Conservation (phyloP, 768 basidiomycete species). For the Trametes punicea region DNA sequence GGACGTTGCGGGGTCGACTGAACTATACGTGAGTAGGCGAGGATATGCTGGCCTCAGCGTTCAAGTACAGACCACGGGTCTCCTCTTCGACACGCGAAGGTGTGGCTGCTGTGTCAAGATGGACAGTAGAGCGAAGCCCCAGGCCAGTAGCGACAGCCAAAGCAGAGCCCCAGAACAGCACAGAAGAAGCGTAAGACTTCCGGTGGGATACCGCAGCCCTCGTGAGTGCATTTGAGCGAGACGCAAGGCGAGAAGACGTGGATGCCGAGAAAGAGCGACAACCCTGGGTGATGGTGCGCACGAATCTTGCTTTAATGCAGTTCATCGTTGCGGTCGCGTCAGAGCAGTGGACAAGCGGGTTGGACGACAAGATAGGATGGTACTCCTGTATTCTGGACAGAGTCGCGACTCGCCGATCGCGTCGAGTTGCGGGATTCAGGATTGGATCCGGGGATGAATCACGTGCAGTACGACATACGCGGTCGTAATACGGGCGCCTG, state of each 20-base stretch:
- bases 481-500: slow-evolving; percentile 12
- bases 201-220: background rate
- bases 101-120: slow-evolving; percentile 42
- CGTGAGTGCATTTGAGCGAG: background rate
- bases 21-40: background rate
- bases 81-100: slow-evolving; percentile 19
- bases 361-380: background rate
- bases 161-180: slow-evolving; percentile 23
- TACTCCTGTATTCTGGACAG: background rate
- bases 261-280: slow-evolving; percentile 15
- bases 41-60: background rate
- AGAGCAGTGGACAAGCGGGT: background rate
- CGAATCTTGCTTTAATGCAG: slow-evolving; percentile 9
- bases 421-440: no score
- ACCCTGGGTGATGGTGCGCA: slow-evolving; percentile 1
- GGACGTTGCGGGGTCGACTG: slow-evolving; percentile 73
- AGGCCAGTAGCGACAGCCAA: slow-evolving; percentile 34
- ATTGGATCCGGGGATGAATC: background rate
- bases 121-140: slow-evolving; percentile 30
- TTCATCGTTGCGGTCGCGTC: slow-evolving; percentile 2
- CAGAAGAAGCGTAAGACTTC: background rate
- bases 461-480: slow-evolving; percentile 5
- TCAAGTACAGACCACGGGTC: slow-evolving; percentile 19
- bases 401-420: slow-evolving; percentile 12
- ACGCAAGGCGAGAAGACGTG: background rate